phyloP scores from a whole-genome alignment of 2,329 filamentous ascomycete species.

The Dryadomyces quercivorus region DNA sequence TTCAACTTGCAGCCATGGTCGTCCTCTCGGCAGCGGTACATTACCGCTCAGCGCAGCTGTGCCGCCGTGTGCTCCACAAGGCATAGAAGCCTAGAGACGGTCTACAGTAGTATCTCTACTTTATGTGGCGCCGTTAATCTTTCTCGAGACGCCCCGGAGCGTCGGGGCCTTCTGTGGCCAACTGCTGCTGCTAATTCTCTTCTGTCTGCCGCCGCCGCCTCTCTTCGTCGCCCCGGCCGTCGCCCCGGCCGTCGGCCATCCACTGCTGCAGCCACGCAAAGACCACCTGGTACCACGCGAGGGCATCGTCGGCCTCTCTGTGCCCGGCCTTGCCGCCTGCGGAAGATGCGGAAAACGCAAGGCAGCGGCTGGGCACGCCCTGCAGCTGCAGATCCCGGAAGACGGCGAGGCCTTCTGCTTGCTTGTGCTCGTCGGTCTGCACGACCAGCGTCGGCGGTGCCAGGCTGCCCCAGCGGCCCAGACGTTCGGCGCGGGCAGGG shows the following conservation, averaged over 20 bases:
- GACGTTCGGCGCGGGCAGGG: constrained; percentile 25
- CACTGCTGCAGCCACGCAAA: constrained; percentile 53
- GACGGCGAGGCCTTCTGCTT: constrained; percentile 46
- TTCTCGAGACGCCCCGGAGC: neutral
- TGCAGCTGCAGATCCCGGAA: constrained; percentile 61
- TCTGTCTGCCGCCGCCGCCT: neutral
- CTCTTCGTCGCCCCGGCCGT: too few relatives aligned
- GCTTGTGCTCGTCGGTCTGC: constrained; percentile 54
- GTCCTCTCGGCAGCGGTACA: neutral
- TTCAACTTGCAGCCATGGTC: neutral
- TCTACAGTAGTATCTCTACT: neutral
- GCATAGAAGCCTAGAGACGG: neutral
- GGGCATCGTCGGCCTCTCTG: constrained; percentile 52
- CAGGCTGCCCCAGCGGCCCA: constrained; percentile 41
- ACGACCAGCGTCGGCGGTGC: constrained; percentile 58
- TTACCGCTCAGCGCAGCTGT: neutral
- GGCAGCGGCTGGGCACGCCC: constrained; percentile 54
- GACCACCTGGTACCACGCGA: constrained; percentile 57
- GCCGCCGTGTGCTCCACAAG: neutral
- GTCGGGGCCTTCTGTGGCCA: too few relatives aligned
- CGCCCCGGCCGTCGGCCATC: neutral
- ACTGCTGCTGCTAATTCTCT: neutral
- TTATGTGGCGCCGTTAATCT: neutral
- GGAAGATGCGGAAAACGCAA: constrained; percentile 65
- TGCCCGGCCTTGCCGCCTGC: constrained; percentile 61